Percentiles rank a stretch among this genome's conserved stretches.
phyloP scores from a whole-genome alignment of 208 protist genomes.

The Crithidia mellificae region DNA sequence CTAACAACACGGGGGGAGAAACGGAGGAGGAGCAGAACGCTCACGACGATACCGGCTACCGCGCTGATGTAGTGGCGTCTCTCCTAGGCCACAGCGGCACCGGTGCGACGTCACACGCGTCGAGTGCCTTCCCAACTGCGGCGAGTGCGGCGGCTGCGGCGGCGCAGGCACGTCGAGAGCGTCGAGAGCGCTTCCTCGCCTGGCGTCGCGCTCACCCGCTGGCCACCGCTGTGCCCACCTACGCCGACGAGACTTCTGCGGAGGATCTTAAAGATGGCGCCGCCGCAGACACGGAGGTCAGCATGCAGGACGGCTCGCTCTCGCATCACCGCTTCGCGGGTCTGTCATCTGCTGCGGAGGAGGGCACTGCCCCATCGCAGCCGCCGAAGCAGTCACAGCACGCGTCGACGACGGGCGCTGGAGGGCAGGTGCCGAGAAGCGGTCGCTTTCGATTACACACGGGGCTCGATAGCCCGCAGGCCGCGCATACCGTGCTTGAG shows the following conservation, averaged over 20 bases:
- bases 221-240: conserved; percentile 6
- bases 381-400: too few relatives aligned
- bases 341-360: too few relatives aligned
- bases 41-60: too few relatives aligned
- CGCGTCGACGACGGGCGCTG: too few relatives aligned
- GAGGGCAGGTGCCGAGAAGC: neutral
- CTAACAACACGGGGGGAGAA: neutral
- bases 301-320: neutral
- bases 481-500: conserved; percentile 35
- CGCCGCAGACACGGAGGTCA: neutral
- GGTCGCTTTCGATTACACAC: conserved; percentile 70
- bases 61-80: conserved; percentile 4
- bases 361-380: too few relatives aligned
- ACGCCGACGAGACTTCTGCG: neutral
- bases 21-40: too few relatives aligned
- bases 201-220: conserved; percentile 55
- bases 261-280: neutral
- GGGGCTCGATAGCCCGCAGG: conserved; percentile 58
- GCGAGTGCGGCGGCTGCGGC: conserved; percentile 8
- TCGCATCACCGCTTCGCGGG: too few relatives aligned
- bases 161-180: conserved; percentile 20
- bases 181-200: conserved; percentile 56
- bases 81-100: conserved; percentile 7
- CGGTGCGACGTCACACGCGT: too few relatives aligned
- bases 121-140: neutral